Base-by-base conservation (phyloP, 75 land plant species). In the Chamaecyparis obtusa region DNA sequence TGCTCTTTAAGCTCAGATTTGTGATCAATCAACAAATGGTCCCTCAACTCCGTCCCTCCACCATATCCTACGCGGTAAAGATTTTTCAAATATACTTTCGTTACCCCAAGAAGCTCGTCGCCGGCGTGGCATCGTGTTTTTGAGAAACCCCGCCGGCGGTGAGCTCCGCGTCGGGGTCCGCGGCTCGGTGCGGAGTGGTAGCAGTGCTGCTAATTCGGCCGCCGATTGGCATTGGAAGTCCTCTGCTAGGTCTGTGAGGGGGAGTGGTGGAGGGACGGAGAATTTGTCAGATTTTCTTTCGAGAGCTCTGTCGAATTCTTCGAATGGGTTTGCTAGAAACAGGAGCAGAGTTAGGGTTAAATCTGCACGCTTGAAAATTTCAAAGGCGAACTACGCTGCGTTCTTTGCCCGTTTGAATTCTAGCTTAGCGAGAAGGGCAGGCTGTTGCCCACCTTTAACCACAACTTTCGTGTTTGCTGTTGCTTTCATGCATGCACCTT, bases 31-130 rank as follows among this genome's bases (percentile, higher is more conserved):
- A n/a, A n/a, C n/a, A n/a, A n/a, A n/a, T n/a, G n/a, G n/a, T n/a
- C n/a, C n/a, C n/a, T n/a, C n/a, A n/a, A n/a, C n/a, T n/a, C n/a
- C n/a, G n/a, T n/a, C n/a, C n/a, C n/a, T n/a, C n/a, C n/a, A n/a
- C n/a, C n/a, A n/a, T n/a, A n/a, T n/a, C n/a, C n/a, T n/a, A n/a
- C n/a, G n/a, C n/a, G n/a, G n/a, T n/a, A n/a, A n/a, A n/a, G n/a
- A n/a, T n/a, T n/a, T n/a, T n/a, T n/a, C n/a, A n/a, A n/a, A n/a
- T n/a, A 95, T 85, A 91, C 90, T 19, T 97, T 97, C 87, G 97
- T 97, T 78, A 97, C 93, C 80, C 96, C 49, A 97, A 97, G 94
- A 95, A 94, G 92, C 96, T 97, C n/a, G 96, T 95, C 27, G 97
- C 97, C 27, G 99, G 99, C 5, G 99, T 74, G 92, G 96, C 4